Percentiles rank a stretch among this genome's conserved stretches.
These are phyloP conservation scores for Geotrichum reessii DNA, from an alignment of 1,139 yeast genomes.

Conservation along the genomic window DNA sequence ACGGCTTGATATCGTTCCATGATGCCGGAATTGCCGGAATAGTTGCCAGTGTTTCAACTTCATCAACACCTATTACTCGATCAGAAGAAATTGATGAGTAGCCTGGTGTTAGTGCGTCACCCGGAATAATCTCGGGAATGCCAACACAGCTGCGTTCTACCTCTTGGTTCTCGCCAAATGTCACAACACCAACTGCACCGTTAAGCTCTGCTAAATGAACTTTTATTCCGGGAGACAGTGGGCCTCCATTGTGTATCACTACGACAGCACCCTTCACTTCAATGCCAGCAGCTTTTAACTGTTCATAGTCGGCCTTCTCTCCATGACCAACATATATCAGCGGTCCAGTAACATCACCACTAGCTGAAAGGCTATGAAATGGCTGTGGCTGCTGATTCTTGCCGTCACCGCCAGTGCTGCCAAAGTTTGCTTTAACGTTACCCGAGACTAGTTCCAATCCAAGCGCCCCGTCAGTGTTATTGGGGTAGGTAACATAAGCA, in stretches of 20 bases:
- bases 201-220: constrained; percentile 46
- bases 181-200: constrained; percentile 53
- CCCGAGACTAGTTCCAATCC: constrained; percentile 21
- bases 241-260: constrained; percentile 58
- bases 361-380: constrained; percentile 64
- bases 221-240: constrained; percentile 48
- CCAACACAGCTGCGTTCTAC: constrained; percentile 65
- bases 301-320: constrained; percentile 49
- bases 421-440: constrained; percentile 12
- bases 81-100: constrained; percentile 48
- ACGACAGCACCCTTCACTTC: constrained; percentile 41
- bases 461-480: constrained; percentile 28
- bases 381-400: constrained; percentile 36
- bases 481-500: constrained; percentile 58
- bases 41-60: constrained; percentile 54
- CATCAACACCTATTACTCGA: constrained; percentile 39
- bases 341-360: constrained; percentile 52
- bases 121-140: constrained; percentile 59
- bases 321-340: constrained; percentile 65
- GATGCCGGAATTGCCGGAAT: constrained; percentile 77
- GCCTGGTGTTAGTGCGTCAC: constrained; percentile 77
- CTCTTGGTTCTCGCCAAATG: constrained; percentile 46
- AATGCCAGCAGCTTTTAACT: constrained; percentile 40
- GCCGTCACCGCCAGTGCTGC: constrained; percentile 24
- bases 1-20: constrained; percentile 55